Evolutionary conservation across 768 basidiomycete species (phyloP).

Genomic region (Calocera cornea): DNA sequence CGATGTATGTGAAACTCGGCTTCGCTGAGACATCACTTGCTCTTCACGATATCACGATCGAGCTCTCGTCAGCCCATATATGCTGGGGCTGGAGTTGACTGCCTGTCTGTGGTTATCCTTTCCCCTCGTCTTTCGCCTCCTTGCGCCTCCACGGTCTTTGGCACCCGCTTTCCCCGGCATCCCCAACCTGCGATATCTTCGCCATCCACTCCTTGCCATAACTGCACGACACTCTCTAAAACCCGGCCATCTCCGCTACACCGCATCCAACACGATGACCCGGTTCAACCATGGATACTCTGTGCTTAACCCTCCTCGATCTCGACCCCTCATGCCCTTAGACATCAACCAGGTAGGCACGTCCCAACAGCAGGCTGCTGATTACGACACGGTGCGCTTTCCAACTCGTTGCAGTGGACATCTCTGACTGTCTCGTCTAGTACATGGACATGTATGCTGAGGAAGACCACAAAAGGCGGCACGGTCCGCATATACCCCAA

Average conservation of each 20-base stretch:
- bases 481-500: background rate
- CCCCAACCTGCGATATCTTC: background rate
- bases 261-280: background rate
- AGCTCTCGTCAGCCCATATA: too few relatives aligned
- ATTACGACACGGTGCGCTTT: background rate
- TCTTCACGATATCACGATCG: too few relatives aligned
- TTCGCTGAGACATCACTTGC: too few relatives aligned
- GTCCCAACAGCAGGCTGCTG: background rate
- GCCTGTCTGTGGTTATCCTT: too few relatives aligned
- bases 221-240: background rate
- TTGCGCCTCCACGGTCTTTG: background rate
- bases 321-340: background rate
- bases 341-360: too few relatives aligned
- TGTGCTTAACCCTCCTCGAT: background rate
- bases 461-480: background rate
- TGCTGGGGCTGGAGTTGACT: too few relatives aligned
- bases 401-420: background rate
- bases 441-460: slow-evolving; percentile 1
- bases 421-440: background rate
- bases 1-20: too few relatives aligned
- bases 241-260: background rate
- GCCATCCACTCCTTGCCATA: background rate
- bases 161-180: background rate
- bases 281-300: background rate
- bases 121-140: background rate